Percentiles rank a stretch among this genome's conserved stretches.
phyloP scores from a whole-genome alignment of 2,329 filamentous ascomycete species.

The Bipolaris sorokiniana region DNA sequence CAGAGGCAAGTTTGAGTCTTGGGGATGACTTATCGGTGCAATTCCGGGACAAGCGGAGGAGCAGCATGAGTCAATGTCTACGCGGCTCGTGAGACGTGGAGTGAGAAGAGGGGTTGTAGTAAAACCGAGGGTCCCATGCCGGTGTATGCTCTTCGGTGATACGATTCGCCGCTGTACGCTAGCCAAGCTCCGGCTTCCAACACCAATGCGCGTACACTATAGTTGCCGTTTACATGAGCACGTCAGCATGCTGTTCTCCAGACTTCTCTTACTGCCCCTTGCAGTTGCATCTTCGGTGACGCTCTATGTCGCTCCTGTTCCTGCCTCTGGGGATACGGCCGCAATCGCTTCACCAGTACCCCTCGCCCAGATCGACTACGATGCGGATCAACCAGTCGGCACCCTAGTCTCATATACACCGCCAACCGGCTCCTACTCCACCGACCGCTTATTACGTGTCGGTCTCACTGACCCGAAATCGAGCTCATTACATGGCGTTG shows the following conservation, averaged over 20 bases:
- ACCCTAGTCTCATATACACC: constrained; percentile 45
- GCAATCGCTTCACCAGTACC: constrained; percentile 46
- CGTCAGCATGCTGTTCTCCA: constrained; percentile 47
- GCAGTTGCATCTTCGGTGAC: constrained; percentile 49
- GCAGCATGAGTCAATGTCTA: constrained; percentile 4
- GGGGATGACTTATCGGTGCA: constrained; percentile 8
- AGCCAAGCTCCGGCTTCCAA: constrained; percentile 19
- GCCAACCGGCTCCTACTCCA: constrained; percentile 42
- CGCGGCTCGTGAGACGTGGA: constrained; percentile 1
- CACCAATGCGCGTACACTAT: constrained; percentile 10
- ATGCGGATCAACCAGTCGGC: constrained; percentile 45
- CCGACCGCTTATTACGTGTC: constrained; percentile 52
- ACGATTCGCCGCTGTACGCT: constrained; percentile 20
- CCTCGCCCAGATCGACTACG: constrained; percentile 54
- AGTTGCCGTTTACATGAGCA: constrained; percentile 4
- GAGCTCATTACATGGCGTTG: constrained; percentile 53
- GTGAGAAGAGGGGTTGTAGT: not conserved
- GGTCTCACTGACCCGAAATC: constrained; percentile 51
- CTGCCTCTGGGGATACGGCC: constrained; percentile 66
- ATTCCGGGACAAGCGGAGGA: constrained; percentile 15
- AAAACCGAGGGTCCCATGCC: constrained; percentile 4
- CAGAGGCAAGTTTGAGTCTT: constrained; percentile 20
- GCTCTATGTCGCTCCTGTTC: constrained; percentile 72
- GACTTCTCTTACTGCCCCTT: constrained; percentile 45
- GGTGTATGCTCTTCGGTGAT: constrained; percentile 21